Evolutionary conservation across 352 stramenopile genomes (phyloP).

Genomic region (Phytophthora sansomeana): DNA sequence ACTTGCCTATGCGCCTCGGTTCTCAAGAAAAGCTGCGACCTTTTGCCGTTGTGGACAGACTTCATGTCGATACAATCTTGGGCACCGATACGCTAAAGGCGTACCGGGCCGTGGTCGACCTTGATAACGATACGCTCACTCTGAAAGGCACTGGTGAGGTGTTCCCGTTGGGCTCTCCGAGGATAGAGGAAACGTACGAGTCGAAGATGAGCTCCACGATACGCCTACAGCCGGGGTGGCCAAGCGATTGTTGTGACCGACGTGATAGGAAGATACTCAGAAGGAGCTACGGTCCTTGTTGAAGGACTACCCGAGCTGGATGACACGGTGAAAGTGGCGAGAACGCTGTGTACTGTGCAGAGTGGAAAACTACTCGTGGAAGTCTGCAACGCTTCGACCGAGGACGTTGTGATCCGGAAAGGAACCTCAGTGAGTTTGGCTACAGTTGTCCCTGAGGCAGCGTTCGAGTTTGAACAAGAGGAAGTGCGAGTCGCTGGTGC

Average conservation of each 20-base stretch:
- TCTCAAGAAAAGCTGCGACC: neutral
- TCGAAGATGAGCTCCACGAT: neutral
- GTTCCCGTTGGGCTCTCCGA: conserved; percentile 2
- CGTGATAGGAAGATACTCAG: neutral
- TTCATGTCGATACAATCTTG: conserved; percentile 3
- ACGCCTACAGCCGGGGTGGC: neutral
- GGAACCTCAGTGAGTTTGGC: neutral
- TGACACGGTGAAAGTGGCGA: neutral
- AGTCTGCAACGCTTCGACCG: conserved; percentile 7
- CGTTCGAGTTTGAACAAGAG: neutral
- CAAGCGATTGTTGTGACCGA: conserved; percentile 7
- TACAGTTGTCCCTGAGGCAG: conserved; percentile 3
- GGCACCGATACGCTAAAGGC: conserved; percentile 11
- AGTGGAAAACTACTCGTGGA: neutral
- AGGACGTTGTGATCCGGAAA: neutral
- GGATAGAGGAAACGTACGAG: neutral
- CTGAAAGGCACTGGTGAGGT: conserved; percentile 8
- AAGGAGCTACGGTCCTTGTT: conserved; percentile 1
- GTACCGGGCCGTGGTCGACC: conserved; percentile 7
- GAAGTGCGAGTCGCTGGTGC: too few species aligned
- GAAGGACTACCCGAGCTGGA: neutral
- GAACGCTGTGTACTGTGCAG: conserved; percentile 4
- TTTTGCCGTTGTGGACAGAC: neutral
- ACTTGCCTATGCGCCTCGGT: neutral
- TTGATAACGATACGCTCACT: neutral